These are phyloP conservation scores for Globisporangium paroecandrum DNA, from an alignment of 352 stramenopile genomes.

Conservation along the genomic window DNA sequence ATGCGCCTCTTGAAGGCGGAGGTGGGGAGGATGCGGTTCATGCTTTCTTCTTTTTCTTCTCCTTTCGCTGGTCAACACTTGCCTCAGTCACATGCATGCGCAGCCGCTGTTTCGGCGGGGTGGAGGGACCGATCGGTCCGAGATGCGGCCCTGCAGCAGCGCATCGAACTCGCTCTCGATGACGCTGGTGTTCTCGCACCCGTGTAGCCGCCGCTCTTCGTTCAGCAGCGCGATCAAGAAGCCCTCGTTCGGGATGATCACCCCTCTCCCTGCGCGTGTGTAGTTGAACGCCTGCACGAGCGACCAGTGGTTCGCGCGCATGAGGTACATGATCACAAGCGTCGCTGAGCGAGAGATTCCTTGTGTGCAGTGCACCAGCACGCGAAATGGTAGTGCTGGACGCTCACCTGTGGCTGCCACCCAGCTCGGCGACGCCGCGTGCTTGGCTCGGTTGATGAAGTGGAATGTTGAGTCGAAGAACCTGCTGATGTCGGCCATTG, in stretches of 20 bases:
- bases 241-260: constrained; percentile 62
- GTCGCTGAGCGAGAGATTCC: constrained; percentile 68
- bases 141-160: constrained; percentile 37
- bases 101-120: constrained; percentile 6
- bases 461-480: constrained; percentile 44
- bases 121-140: constrained; percentile 17
- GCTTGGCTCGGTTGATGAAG: constrained; percentile 41
- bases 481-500: constrained; percentile 37
- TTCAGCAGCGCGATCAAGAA: constrained; percentile 45
- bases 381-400: constrained; percentile 27
- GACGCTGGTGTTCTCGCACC: constrained; percentile 38
- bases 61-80: not conserved
- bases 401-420: constrained; percentile 8
- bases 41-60: not conserved
- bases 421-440: constrained; percentile 1
- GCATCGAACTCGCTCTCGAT: constrained; percentile 46
- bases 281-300: constrained; percentile 66
- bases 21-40: not conserved
- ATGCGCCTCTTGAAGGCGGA: no score
- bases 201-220: constrained; percentile 50
- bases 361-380: constrained; percentile 74
- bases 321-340: constrained; percentile 68
- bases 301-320: constrained; percentile 52
- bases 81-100: constrained; percentile 14
- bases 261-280: constrained; percentile 34